Percentiles rank a stretch among this genome's conserved stretches.
Evolutionary conservation across 2,329 filamentous ascomycete genomes (phyloP).

Genomic region (Capronia epimyces): DNA sequence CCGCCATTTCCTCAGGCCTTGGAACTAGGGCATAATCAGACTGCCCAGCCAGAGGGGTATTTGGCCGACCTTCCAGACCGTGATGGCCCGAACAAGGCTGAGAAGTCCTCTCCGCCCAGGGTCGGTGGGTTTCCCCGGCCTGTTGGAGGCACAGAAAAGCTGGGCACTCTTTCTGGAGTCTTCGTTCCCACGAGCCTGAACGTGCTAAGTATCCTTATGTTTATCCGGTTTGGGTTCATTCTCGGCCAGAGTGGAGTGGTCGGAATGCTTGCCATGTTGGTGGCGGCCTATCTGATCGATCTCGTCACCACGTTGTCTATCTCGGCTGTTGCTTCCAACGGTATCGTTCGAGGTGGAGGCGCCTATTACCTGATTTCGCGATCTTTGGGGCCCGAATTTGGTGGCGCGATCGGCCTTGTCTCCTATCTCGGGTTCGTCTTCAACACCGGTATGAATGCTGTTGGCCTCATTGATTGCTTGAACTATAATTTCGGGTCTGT

Average conservation of each 20-base stretch:
- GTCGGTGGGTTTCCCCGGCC: conserved; percentile 2
- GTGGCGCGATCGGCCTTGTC: conserved; percentile 78
- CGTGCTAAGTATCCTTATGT: conserved; percentile 87
- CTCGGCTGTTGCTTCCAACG: conserved; percentile 84
- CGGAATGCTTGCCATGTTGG: conserved; percentile 71
- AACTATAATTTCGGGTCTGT: conserved; percentile 64
- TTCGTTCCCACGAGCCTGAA: conserved; percentile 87
- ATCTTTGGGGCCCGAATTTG: conserved; percentile 80
- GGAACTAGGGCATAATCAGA: not conserved
- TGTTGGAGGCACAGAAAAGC: conserved; percentile 50
- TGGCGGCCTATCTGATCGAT: conserved; percentile 72
- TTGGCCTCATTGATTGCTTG: conserved; percentile 78
- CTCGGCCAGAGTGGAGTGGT: conserved; percentile 72
- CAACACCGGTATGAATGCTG: conserved; percentile 81
- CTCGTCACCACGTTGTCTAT: conserved; percentile 80
- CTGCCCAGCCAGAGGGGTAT: conserved; percentile 1
- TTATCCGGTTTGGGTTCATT: conserved; percentile 79
- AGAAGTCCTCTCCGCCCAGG: conserved; percentile 10
- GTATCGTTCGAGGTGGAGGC: conserved; percentile 78
- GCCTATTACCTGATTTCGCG: conserved; percentile 86
- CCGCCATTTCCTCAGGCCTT: not conserved
- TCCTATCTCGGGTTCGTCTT: conserved; percentile 88
- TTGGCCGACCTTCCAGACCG: not conserved
- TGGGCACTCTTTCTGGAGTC: conserved; percentile 71
- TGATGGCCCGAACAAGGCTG: conserved; percentile 2